These are phyloP conservation scores for Aureobasidium pullulans DNA, from an alignment of 2,329 filamentous ascomycete genomes.

Conservation along the genomic window DNA sequence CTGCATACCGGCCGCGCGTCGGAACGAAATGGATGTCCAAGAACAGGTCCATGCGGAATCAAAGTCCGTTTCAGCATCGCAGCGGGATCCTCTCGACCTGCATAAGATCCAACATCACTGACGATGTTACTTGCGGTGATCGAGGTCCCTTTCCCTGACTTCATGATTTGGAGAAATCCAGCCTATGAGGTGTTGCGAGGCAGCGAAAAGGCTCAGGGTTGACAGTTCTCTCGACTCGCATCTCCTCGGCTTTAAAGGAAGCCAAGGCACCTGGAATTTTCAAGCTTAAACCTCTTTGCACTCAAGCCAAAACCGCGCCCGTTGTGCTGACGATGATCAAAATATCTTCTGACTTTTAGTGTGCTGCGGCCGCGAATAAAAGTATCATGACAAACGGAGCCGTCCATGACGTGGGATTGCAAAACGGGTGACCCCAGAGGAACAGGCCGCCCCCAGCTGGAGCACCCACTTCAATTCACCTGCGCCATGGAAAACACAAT, in stretches of 20 bases:
- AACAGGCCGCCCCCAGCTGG: neutral
- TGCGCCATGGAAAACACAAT: neutral
- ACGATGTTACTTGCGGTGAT: neutral
- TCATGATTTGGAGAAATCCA: neutral
- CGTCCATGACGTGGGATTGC: neutral
- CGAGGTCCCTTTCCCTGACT: neutral
- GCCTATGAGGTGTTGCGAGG: neutral
- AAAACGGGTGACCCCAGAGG: neutral
- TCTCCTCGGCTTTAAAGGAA: slow-evolving; percentile 1
- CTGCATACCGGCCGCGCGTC: slow-evolving; percentile 4
- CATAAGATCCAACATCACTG: neutral
- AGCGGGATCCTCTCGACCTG: neutral
- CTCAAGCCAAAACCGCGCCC: neutral
- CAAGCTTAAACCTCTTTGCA: neutral
- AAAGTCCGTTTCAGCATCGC: neutral
- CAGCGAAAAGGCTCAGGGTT: neutral
- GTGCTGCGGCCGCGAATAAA: neutral
- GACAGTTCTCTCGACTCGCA: neutral
- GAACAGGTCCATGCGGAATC: neutral
- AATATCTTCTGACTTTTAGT: neutral
- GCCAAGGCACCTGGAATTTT: neutral
- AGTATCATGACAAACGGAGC: slow-evolving; percentile 2
- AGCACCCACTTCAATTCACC: neutral
- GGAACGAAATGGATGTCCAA: neutral
- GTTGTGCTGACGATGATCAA: neutral